Conservation (phyloP, 257 asterid species). For the Plectranthus barbatus region DNA sequence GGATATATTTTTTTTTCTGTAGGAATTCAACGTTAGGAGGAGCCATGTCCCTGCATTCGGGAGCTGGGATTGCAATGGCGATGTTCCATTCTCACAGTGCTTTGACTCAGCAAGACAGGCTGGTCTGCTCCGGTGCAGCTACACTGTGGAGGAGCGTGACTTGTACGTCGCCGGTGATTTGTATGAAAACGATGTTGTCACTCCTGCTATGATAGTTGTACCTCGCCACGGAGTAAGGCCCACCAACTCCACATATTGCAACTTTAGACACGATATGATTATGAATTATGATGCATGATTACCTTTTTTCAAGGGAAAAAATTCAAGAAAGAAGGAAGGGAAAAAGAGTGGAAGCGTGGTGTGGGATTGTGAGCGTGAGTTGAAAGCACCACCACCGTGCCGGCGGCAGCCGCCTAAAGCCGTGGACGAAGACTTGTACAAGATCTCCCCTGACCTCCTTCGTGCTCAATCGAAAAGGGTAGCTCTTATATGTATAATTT, state of each 20-base stretch:
- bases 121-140: slow-evolving; percentile 43
- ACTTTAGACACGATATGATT: neutral
- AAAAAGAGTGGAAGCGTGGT: slow-evolving; percentile 42
- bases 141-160: slow-evolving; percentile 55
- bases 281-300: neutral
- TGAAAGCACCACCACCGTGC: slow-evolving; percentile 26
- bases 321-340: slow-evolving; percentile 22
- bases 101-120: slow-evolving; percentile 60
- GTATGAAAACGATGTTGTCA: slow-evolving; percentile 31
- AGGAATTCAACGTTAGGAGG: slow-evolving; percentile 43
- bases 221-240: slow-evolving; percentile 54
- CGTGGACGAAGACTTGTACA: slow-evolving; percentile 77
- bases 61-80: slow-evolving; percentile 69
- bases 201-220: slow-evolving; percentile 61
- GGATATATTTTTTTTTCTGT: neutral
- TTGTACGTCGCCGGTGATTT: slow-evolving; percentile 75
- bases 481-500: no score
- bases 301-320: slow-evolving; percentile 29
- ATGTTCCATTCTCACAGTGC: slow-evolving; percentile 59
- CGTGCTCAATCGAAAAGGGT: slow-evolving; percentile 42
- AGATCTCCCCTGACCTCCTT: slow-evolving; percentile 66
- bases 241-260: neutral
- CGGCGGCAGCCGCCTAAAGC: slow-evolving; percentile 41
- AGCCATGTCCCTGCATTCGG: slow-evolving; percentile 78
- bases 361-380: slow-evolving; percentile 36